Base-by-base conservation (phyloP, 2,329 filamentous ascomycete species). In the Lachnellula arida region DNA sequence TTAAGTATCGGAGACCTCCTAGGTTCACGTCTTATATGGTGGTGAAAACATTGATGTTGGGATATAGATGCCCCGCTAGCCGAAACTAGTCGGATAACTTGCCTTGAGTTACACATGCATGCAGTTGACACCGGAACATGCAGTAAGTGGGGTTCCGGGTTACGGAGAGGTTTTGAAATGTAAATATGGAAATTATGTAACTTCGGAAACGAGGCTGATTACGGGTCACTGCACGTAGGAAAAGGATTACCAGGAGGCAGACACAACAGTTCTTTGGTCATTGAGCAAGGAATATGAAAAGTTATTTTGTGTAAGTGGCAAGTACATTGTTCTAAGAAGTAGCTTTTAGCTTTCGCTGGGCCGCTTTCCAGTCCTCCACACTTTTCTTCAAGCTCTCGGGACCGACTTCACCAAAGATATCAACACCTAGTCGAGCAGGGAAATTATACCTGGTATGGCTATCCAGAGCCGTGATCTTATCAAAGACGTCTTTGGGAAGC, bases 361-460 rank as follows among this genome's bases (percentile, higher is more conserved):
- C 64, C 15, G 62, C 67, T 51, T 70, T 68, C 70, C 70, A 72
- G 32, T 72, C 70, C 55, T 67, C 60, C 6, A 72, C 67, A 14
- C 65, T 68, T 58, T 70, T 70, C 51, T 68, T 68, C 17, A 76
- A 61, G 28, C 63, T 67, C 49, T 73, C 74, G 42, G 70, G 66
- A 9, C 68, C 69, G 5, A 68, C 68, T 62, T 76, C 74, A 12
- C 71, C 74, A 56, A 76, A 77, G 43, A 77, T 74, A 62, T 77
- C 68, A 9, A 73, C 69, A 0, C 75, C 75, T 61, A 74, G 70
- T 12, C 73, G 65, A 15, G 68, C 66, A 0, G 75, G 75, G 60
- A 76, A 74, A 58, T 77, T 77, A 64, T 76, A 76, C 22, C 74
- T 67, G 54, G 72, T 68, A 49, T 72, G 64, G 57, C 65, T 68